A percentile compares a stretch with the other conserved stretches of the same genome.
Conservation (phyloP, 495 filamentous ascomycete genomes). For the Apodospora peruviana region DNA sequence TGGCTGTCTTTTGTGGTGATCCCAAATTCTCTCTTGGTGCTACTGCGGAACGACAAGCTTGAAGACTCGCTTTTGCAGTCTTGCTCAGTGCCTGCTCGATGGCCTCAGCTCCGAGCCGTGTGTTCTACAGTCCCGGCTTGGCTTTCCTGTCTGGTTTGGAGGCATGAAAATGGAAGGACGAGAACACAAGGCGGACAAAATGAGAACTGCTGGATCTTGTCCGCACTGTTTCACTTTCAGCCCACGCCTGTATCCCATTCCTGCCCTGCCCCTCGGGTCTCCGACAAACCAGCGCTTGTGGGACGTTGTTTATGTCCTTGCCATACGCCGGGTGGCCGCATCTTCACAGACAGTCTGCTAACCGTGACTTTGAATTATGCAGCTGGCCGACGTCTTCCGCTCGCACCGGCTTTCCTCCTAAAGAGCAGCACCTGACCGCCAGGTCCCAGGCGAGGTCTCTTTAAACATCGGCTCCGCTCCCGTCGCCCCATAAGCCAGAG, state of each 20-base stretch:
- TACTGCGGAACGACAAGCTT: too few relatives aligned
- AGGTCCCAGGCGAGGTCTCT: not conserved
- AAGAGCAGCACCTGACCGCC: conserved; percentile 2
- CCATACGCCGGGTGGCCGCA: conserved; percentile 6
- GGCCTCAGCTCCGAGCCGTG: too few relatives aligned
- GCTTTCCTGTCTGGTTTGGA: too few relatives aligned
- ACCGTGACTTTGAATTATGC: conserved; percentile 14
- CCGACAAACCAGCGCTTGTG: conserved; percentile 5
- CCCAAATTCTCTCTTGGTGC: not conserved
- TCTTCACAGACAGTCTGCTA: conserved; percentile 7
- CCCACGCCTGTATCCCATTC: not conserved
- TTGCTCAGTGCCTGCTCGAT: too few relatives aligned
- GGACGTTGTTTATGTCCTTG: conserved; percentile 2
- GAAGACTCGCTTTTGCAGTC: too few relatives aligned
- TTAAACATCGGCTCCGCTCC: too few relatives aligned
- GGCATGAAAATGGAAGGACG: too few relatives aligned
- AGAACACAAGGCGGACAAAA: too few relatives aligned
- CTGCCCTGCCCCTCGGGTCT: conserved; percentile 4
- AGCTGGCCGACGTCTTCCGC: conserved; percentile 15
- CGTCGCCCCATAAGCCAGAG: too few relatives aligned
- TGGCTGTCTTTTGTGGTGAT: not conserved
- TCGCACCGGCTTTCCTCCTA: conserved; percentile 5
- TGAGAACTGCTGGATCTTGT: not conserved
- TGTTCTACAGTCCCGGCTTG: too few relatives aligned
- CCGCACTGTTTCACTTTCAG: not conserved